phyloP scores from a whole-genome alignment of 176 grass and related monocot genomes.

The Ananas comosus region DNA sequence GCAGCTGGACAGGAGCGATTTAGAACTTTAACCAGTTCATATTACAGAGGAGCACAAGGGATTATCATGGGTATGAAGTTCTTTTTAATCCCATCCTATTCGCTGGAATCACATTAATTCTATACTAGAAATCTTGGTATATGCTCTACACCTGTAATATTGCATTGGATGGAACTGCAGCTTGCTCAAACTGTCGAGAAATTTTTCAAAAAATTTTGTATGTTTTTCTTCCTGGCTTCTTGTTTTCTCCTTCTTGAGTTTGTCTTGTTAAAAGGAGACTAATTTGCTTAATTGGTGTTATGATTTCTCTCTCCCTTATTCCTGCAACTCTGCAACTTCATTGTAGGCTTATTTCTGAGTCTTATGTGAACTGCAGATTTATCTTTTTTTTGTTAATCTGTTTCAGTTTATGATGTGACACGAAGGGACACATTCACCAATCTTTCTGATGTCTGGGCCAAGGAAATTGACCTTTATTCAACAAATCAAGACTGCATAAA shows the following conservation, averaged over 20 bases:
- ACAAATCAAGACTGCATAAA: slow-evolving; percentile 98
- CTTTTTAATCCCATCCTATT: slow-evolving; percentile 13
- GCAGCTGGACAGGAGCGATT: slow-evolving; percentile 94
- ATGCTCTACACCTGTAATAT: too few relatives aligned
- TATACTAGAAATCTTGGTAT: too few relatives aligned
- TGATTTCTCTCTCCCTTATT: background rate
- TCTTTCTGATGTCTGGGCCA: slow-evolving; percentile 91
- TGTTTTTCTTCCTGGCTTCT: background rate
- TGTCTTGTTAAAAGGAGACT: background rate
- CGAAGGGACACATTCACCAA: slow-evolving; percentile 84
- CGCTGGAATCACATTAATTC: background rate
- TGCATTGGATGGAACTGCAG: too few relatives aligned
- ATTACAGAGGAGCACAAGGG: slow-evolving; percentile 91
- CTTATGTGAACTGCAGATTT: background rate
- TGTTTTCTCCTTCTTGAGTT: background rate
- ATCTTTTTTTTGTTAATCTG: background rate
- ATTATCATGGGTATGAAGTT: slow-evolving; percentile 77
- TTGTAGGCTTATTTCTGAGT: background rate
- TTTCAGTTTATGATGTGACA: slow-evolving; percentile 79
- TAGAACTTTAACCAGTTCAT: slow-evolving; percentile 86
- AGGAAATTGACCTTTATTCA: slow-evolving; percentile 99
- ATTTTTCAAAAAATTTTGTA: background rate
- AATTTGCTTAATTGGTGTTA: too few relatives aligned
- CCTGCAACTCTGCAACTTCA: background rate
- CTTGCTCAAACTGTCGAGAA: too few relatives aligned